Conservation (phyloP, 345 rosid species). For the Hirschfeldia incana region DNA sequence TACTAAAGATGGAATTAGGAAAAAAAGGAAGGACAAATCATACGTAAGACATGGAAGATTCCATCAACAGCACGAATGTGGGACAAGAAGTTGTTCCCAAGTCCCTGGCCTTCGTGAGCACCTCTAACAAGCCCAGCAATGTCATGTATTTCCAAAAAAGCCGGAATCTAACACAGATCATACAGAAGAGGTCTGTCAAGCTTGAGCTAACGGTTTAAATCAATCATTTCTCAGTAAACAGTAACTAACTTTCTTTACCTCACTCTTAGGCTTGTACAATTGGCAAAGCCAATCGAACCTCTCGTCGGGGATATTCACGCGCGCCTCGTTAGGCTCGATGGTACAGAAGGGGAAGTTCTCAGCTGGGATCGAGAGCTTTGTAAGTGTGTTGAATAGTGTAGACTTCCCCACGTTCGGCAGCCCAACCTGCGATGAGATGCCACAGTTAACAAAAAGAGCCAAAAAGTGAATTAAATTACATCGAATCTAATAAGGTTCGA, state of each 20-base stretch:
- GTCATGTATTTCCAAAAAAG: constrained; percentile 95
- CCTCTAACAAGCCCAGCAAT: constrained; percentile 97
- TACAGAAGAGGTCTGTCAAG: not conserved
- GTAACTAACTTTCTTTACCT: constrained; percentile 41
- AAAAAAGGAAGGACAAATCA: not conserved
- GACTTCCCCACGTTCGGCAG: constrained; percentile 97
- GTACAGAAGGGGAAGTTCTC: constrained; percentile 99
- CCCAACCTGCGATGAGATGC: constrained; percentile 74
- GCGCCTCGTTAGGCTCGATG: constrained; percentile 95
- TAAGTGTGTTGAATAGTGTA: constrained; percentile 96
- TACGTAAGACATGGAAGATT: constrained; percentile 95
- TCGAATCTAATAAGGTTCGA: not conserved
- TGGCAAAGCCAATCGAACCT: constrained; percentile 95
- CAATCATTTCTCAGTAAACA: not conserved
- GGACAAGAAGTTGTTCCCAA: constrained; percentile 94
- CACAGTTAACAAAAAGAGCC: not conserved
- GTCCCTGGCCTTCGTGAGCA: constrained; percentile 95
- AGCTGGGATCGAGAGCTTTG: constrained; percentile 90
- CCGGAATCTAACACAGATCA: constrained; percentile 60
- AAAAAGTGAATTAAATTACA: not conserved
- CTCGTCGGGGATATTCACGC: constrained; percentile 89
- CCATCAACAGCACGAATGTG: constrained; percentile 99
- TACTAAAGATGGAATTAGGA: no score
- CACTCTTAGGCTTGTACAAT: constrained; percentile 80
- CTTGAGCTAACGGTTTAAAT: not conserved